Evolutionary conservation across 2,329 filamentous ascomycete species (phyloP).

Genomic region (Monascus ruber): DNA sequence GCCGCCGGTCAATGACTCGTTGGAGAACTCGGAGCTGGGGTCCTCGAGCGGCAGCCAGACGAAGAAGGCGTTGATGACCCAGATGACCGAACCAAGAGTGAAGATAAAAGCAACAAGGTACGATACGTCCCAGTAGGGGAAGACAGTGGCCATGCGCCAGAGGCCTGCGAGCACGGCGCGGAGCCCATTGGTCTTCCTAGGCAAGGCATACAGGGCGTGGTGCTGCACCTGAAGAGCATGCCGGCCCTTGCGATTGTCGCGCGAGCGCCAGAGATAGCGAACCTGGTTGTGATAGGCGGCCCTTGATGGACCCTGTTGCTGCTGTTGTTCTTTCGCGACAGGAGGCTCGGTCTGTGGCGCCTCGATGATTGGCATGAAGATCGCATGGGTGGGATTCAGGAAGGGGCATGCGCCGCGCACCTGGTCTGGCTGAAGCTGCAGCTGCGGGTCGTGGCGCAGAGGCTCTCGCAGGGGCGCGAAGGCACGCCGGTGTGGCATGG

Average conservation of each 20-base stretch:
- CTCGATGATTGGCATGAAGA: conserved; percentile 11
- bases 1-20: conserved; percentile 43
- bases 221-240: conserved; percentile 28
- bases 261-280: conserved; percentile 30
- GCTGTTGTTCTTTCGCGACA: conserved; percentile 1
- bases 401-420: conserved; percentile 34
- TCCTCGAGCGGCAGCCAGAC: conserved; percentile 48
- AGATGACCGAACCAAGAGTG: conserved; percentile 43
- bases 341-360: neutral
- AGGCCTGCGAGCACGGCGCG: conserved; percentile 27
- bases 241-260: conserved; percentile 40
- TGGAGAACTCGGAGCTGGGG: conserved; percentile 43
- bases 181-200: conserved; percentile 21
- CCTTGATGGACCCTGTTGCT: conserved; percentile 4
- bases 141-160: conserved; percentile 38
- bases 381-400: conserved; percentile 40
- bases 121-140: conserved; percentile 47
- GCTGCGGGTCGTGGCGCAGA: neutral
- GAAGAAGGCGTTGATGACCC: conserved; percentile 53
- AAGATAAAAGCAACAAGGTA: conserved; percentile 45
- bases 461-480: neutral
- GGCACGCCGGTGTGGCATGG: neutral
- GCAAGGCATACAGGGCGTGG: conserved; percentile 15
- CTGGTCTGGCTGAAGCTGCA: conserved; percentile 1
- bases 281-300: no score